These are phyloP conservation scores for Aspergillus fischeri DNA, from an alignment of 2,329 filamentous ascomycete genomes.

Conservation along the genomic window DNA sequence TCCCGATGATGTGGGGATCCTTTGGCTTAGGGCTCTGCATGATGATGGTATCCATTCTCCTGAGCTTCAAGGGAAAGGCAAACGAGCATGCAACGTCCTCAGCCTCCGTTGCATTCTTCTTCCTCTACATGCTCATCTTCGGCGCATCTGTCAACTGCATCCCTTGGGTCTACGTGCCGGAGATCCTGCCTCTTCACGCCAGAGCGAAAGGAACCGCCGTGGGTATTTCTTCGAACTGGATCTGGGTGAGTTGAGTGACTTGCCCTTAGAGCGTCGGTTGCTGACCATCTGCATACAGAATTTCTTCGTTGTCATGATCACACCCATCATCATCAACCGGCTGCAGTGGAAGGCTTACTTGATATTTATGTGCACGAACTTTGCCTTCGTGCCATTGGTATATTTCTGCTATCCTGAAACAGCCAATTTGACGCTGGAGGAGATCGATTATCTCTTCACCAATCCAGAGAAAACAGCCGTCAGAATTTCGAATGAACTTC, in stretches of 20 bases:
- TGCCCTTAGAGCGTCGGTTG: neutral
- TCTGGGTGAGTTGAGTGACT: slow-evolving; percentile 26
- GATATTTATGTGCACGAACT: slow-evolving; percentile 34
- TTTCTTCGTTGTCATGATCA: slow-evolving; percentile 42
- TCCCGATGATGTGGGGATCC: slow-evolving; percentile 35
- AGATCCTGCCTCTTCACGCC: slow-evolving; percentile 49
- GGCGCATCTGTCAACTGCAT: slow-evolving; percentile 46
- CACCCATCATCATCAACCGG: slow-evolving; percentile 29
- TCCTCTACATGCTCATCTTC: slow-evolving; percentile 42
- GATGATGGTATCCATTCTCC: no score
- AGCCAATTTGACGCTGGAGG: slow-evolving; percentile 39
- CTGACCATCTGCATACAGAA: slow-evolving; percentile 25
- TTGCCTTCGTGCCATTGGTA: slow-evolving; percentile 33
- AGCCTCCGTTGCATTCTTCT: slow-evolving; percentile 49
- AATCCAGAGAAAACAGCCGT: slow-evolving; percentile 13
- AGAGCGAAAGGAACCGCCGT: slow-evolving; percentile 47
- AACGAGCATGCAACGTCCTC: slow-evolving; percentile 35
- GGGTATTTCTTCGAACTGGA: slow-evolving; percentile 42
- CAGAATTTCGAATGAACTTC: slow-evolving; percentile 15
- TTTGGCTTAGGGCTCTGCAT: no score
- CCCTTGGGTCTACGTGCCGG: slow-evolving; percentile 49
- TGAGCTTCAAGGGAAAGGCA: slow-evolving; percentile 9
- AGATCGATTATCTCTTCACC: slow-evolving; percentile 41
- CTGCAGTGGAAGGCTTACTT: slow-evolving; percentile 34
- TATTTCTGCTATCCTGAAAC: slow-evolving; percentile 47